These are phyloP conservation scores for Saccharomyces pastorianus DNA, from an alignment of 1,139 yeast genomes.

Conservation along the genomic window DNA sequence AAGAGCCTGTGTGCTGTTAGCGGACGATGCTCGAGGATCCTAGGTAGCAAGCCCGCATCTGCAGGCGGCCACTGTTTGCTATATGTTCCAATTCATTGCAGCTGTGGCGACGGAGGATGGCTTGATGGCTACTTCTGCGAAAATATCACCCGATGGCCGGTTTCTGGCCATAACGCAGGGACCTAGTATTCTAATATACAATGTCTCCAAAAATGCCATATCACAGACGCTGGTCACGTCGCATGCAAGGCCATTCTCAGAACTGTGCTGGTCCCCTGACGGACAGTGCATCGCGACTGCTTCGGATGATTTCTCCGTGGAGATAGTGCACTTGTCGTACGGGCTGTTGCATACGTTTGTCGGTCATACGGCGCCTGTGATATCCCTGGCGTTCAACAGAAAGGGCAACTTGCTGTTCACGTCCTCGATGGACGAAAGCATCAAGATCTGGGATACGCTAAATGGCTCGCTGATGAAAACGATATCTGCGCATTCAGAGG, in stretches of 20 bases:
- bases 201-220: constrained; percentile 27
- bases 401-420: constrained; percentile 75
- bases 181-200: constrained; percentile 39
- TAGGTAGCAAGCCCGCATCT: not conserved
- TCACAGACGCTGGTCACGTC: constrained; percentile 15
- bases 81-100: not conserved
- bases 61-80: not conserved
- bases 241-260: constrained; percentile 27
- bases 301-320: constrained; percentile 76
- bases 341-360: constrained; percentile 51
- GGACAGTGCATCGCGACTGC: constrained; percentile 71
- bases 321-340: constrained; percentile 57
- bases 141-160: constrained; percentile 59
- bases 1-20: not conserved
- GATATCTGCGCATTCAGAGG: constrained; percentile 89
- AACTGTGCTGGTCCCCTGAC: constrained; percentile 58
- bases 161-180: constrained; percentile 52
- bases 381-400: constrained; percentile 58
- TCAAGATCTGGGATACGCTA: constrained; percentile 80
- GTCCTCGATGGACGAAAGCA: constrained; percentile 87
- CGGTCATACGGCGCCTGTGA: constrained; percentile 87
- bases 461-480: constrained; percentile 68
- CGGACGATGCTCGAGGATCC: not conserved
- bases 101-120: not conserved
- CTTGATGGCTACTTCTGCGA: constrained; percentile 37